Evolutionary conservation across 2,329 filamentous ascomycete genomes (phyloP), one percentile per base, ranked within the genome.

Genomic region (Pestalotiopsis fici): DNA sequence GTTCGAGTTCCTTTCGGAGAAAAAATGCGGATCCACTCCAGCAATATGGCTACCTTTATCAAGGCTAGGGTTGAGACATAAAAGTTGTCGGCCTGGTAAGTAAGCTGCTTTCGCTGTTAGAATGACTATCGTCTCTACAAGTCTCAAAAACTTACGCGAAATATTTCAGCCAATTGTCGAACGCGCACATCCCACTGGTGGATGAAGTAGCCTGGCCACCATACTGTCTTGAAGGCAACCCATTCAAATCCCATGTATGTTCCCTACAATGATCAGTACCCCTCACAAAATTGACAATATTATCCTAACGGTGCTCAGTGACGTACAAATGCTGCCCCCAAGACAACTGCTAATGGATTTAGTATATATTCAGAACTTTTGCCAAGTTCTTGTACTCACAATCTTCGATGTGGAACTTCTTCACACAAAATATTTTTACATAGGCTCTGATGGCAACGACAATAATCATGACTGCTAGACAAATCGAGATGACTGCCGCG

Each of bases 131-230:
- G n/a, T 50, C 18, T 50, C n/a, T 23, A 3, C 7, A 3, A 7
- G 31, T 27, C 15, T 15, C 6, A 13, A 12, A 6, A 31, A 37
- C 62, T 15, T 35, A 64, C 62, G 2, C 27, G 47, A 39, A 56
- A 27, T 21, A 55, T 25, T 2, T 35, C 23, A 13, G 21, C 54
- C 47, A 64, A 25, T n/a, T 64, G 37, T 31, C 62, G 21, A 5
- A 64, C 13, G n/a, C 62, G 62, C 18, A 64, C 62, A 23, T 64
- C 47, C 62, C 62, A 64, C n/a, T 64, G 62, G 18, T 64, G 60
- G 25, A 63, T 23, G 39, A 47, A 47, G 18, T 39, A 63, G 11
- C 60, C 39, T 4, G 55, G 55, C 23, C 23, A 57, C 23, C 11
- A 7, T 12, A 57, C 23, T 27, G 27, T 31, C 12, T 57, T n/a